Conservation (phyloP, 257 asterid species). For the Nicotiana noctiflora region DNA sequence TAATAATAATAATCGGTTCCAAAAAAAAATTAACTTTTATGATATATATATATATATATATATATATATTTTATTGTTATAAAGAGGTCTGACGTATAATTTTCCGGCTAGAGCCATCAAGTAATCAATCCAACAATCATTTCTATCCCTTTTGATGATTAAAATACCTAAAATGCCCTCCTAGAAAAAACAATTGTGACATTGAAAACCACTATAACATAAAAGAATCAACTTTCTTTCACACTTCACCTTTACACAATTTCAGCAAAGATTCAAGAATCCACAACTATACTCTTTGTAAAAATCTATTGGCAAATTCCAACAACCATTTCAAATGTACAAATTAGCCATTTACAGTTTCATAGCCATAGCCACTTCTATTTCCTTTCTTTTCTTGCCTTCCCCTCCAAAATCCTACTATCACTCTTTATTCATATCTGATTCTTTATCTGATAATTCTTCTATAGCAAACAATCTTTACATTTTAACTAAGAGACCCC, state of each 20-base stretch:
- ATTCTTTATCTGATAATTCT: slow-evolving; percentile 35
- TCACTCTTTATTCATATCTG: slow-evolving; percentile 58
- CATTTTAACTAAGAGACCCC: slow-evolving; percentile 64
- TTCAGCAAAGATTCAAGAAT: not conserved
- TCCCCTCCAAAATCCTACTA: slow-evolving; percentile 34
- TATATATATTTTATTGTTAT: no score
- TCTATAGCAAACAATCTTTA: slow-evolving; percentile 64
- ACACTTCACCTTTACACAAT: not conserved
- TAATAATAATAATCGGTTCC: no score
- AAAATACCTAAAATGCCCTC: not conserved
- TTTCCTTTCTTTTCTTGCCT: slow-evolving; percentile 22
- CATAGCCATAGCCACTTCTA: slow-evolving; percentile 30
- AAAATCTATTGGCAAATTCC: not conserved
- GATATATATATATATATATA: no score
- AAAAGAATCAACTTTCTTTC: not conserved
- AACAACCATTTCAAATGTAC: slow-evolving; percentile 19
- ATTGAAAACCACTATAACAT: not conserved
- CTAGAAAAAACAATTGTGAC: not conserved
- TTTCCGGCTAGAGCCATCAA: no score
- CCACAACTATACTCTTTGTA: not conserved
- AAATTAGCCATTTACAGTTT: slow-evolving; percentile 24
- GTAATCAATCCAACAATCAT: no score
- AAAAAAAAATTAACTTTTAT: no score
- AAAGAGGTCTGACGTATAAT: no score
- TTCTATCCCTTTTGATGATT: not conserved